These are phyloP conservation scores for Phialocephala sp. DNA, from an alignment of 2,329 filamentous ascomycete genomes.

Conservation along the genomic window DNA sequence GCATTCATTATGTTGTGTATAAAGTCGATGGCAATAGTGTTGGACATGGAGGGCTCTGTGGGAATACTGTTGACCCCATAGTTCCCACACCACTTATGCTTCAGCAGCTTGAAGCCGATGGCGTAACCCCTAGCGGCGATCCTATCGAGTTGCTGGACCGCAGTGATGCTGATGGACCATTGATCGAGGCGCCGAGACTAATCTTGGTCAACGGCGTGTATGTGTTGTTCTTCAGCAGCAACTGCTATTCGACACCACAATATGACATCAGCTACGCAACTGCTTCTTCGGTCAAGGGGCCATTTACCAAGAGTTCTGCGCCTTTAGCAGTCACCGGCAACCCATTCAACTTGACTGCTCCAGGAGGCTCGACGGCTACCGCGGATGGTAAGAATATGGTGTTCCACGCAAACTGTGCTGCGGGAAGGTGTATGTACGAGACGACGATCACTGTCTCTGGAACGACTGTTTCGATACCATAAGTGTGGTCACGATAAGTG, in stretches of 20 bases:
- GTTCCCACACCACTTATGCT: slow-evolving; percentile 61
- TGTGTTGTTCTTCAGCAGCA: slow-evolving; percentile 66
- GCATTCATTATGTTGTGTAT: slow-evolving; percentile 64
- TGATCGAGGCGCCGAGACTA: slow-evolving; percentile 66
- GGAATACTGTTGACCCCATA: slow-evolving; percentile 49
- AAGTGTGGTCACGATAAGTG: not conserved
- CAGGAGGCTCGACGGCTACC: slow-evolving; percentile 27
- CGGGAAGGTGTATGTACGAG: slow-evolving; percentile 24
- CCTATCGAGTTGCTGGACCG: slow-evolving; percentile 55
- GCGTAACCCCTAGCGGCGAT: slow-evolving; percentile 57
- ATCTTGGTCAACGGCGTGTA: slow-evolving; percentile 56
- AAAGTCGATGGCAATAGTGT: slow-evolving; percentile 67
- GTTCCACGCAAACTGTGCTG: slow-evolving; percentile 32
- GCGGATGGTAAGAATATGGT: slow-evolving; percentile 23
- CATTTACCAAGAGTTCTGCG: slow-evolving; percentile 20
- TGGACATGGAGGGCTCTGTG: slow-evolving; percentile 51
- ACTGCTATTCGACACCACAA: slow-evolving; percentile 58
- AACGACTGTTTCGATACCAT: slow-evolving; percentile 4
- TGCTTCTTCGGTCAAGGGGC: slow-evolving; percentile 25
- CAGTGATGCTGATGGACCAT: slow-evolving; percentile 53
- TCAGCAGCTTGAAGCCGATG: slow-evolving; percentile 57
- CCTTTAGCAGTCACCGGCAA: slow-evolving; percentile 23
- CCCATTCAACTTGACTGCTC: slow-evolving; percentile 26
- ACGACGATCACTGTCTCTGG: slow-evolving; percentile 8
- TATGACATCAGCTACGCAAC: slow-evolving; percentile 69